Evolutionary conservation across 1,284 basidiomycete genomes (phyloP).

Genomic region (Ustilago nuda): DNA sequence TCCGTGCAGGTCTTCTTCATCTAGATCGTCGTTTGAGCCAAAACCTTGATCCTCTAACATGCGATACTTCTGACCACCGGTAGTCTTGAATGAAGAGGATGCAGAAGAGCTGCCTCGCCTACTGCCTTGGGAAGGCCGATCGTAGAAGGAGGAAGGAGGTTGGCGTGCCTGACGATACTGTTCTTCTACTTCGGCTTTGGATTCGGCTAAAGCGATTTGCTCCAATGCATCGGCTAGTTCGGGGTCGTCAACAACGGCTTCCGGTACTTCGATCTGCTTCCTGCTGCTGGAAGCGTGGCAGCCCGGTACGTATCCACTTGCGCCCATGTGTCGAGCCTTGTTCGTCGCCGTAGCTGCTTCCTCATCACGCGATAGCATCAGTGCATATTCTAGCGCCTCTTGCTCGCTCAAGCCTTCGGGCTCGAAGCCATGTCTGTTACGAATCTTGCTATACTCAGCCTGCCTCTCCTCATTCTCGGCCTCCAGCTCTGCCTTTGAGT

Average conservation of each 20-base stretch:
- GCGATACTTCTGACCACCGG: constrained; percentile 6
- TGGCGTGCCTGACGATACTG: constrained; percentile 12
- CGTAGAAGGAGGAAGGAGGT: constrained; percentile 22
- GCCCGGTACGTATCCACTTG: constrained; percentile 31
- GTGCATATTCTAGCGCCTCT: constrained; percentile 82
- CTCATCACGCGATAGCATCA: constrained; percentile 88
- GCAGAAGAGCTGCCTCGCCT: constrained; percentile 17
- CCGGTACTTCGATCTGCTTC: constrained; percentile 25
- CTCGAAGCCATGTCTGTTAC: constrained; percentile 69
- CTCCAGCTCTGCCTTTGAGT: constrained; percentile 70
- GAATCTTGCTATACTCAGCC: constrained; percentile 72
- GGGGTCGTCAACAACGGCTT: constrained; percentile 34
- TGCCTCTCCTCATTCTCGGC: constrained; percentile 77
- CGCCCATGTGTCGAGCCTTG: constrained; percentile 26
- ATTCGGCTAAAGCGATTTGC: constrained; percentile 56
- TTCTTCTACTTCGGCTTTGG: constrained; percentile 32
- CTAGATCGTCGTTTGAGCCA: constrained; percentile 18
- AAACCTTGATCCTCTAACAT: constrained; percentile 38
- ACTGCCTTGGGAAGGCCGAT: constrained; percentile 4
- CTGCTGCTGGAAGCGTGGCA: constrained; percentile 26
- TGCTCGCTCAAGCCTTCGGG: constrained; percentile 79
- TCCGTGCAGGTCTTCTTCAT: constrained; percentile 10
- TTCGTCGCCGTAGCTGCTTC: constrained; percentile 69
- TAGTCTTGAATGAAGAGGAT: constrained; percentile 8
- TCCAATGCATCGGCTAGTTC: constrained; percentile 57